A percentile compares a stretch with the other conserved stretches of the same genome.
These are phyloP conservation scores for Naganishia vaughanmartiniae DNA, from an alignment of 768 basidiomycete species.

Conservation along the genomic window DNA sequence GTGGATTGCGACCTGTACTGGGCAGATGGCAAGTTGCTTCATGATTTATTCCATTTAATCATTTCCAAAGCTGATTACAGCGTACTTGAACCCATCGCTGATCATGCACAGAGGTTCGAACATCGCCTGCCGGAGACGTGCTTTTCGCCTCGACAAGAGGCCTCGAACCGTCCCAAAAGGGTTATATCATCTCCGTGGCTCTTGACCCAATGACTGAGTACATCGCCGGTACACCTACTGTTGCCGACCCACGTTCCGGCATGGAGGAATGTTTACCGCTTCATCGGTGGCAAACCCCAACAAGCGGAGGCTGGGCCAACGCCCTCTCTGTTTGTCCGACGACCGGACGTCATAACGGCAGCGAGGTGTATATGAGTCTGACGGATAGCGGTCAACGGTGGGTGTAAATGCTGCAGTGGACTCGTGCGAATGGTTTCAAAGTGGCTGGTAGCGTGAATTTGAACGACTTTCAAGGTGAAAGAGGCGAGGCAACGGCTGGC, in stretches of 20 bases:
- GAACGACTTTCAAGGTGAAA: background rate
- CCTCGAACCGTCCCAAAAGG: constrained; percentile 32
- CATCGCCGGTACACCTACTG: too few species aligned
- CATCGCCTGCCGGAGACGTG: constrained; percentile 26
- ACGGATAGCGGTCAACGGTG: constrained; percentile 43
- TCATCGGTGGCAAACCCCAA: constrained; percentile 38
- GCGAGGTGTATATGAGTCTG: constrained; percentile 34
- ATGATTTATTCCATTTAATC: background rate
- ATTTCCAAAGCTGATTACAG: too few species aligned
- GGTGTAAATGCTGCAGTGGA: constrained; percentile 33
- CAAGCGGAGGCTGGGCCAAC: constrained; percentile 47
- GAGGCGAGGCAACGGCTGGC: background rate
- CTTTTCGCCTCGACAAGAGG: constrained; percentile 47
- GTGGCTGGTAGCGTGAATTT: constrained; percentile 3
- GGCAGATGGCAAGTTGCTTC: constrained; percentile 31
- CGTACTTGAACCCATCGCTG: too few species aligned
- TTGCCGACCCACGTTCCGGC: background rate
- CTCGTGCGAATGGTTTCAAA: background rate
- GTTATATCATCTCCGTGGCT: constrained; percentile 37
- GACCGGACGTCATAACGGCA: constrained; percentile 6
- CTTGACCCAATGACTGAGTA: too few species aligned
- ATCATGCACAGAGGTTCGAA: constrained; percentile 33
- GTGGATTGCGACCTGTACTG: constrained; percentile 30
- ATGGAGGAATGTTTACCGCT: constrained; percentile 9
- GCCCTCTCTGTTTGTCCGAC: constrained; percentile 38